phyloP scores from a whole-genome alignment of 371 early-diverging fungal species.

The Rhizomucor pusillus region DNA sequence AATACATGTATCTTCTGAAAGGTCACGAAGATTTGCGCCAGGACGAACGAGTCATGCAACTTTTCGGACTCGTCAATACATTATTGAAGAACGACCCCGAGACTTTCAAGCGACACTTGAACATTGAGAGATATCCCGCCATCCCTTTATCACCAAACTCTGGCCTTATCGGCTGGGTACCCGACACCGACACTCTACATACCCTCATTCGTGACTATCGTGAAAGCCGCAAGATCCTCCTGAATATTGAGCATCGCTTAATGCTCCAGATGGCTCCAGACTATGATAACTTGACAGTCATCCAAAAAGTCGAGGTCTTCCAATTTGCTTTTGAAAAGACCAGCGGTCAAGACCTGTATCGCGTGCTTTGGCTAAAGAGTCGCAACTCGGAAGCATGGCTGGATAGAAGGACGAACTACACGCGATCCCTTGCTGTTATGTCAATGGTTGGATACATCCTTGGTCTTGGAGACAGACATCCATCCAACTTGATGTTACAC shows the following conservation, averaged over 20 bases:
- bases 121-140: constrained; percentile 91
- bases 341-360: constrained; percentile 93
- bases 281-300: constrained; percentile 86
- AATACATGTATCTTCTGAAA: constrained; percentile 92
- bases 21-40: constrained; percentile 98
- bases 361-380: constrained; percentile 95
- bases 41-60: constrained; percentile 99
- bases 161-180: constrained; percentile 97
- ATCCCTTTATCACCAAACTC: constrained; percentile 97
- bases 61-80: constrained; percentile 97
- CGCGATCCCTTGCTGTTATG: constrained; percentile 95
- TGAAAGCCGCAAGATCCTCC: constrained; percentile 80
- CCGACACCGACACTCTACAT: constrained; percentile 93
- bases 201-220: constrained; percentile 89
- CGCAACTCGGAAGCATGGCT: constrained; percentile 96
- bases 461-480: constrained; percentile 98
- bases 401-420: constrained; percentile 94
- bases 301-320: constrained; percentile 97
- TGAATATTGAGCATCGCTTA: constrained; percentile 92
- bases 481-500: constrained; percentile 97
- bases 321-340: constrained; percentile 94
- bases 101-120: constrained; percentile 90
- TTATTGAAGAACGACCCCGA: constrained; percentile 85
- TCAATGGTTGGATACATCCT: constrained; percentile 99
- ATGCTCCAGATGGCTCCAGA: constrained; percentile 96